Percentiles rank a stretch among this genome's conserved stretches.
Evolutionary conservation across 495 filamentous ascomycete genomes (phyloP).

Genomic region (Cryomyces minteri): DNA sequence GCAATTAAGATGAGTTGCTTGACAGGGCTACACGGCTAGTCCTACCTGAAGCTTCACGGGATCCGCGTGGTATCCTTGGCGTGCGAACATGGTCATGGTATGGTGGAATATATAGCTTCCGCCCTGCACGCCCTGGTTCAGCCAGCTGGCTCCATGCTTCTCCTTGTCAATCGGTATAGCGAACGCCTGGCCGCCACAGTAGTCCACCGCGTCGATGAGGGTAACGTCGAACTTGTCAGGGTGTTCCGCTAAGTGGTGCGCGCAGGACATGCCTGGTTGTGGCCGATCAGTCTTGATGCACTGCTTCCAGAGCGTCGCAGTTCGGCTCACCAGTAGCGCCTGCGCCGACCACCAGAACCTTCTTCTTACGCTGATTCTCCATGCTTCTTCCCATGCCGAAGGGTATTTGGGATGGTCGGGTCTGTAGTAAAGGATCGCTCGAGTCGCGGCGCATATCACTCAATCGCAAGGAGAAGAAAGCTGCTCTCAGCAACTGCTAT

Average conservation of each 20-base stretch:
- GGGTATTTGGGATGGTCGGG: conserved; percentile 3
- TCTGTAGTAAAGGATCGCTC: neutral
- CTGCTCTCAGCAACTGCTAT: too few species aligned
- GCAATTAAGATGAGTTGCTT: neutral
- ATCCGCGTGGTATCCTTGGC: conserved; percentile 46
- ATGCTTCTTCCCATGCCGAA: conserved; percentile 10
- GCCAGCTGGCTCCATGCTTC: conserved; percentile 51
- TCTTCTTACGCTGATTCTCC: conserved; percentile 13
- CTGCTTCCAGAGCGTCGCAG: too few species aligned
- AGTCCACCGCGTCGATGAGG: conserved; percentile 44
- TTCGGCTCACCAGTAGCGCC: conserved; percentile 19
- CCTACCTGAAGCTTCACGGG: conserved; percentile 48
- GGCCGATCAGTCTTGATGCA: neutral
- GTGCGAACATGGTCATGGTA: conserved; percentile 59
- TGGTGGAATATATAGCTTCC: conserved; percentile 67
- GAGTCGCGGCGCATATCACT: too few species aligned
- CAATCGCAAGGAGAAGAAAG: too few species aligned
- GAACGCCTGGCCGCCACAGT: conserved; percentile 67
- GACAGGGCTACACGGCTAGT: neutral
- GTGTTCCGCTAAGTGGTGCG: conserved; percentile 53
- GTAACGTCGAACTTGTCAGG: conserved; percentile 58
- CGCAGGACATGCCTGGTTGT: conserved; percentile 42
- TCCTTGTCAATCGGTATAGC: conserved; percentile 53
- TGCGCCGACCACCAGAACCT: conserved; percentile 21
- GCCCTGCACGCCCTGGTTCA: conserved; percentile 76